These are phyloP conservation scores for Cutaneotrichosporon sp. DNA, from an alignment of 1,284 basidiomycete genomes.

Conservation along the genomic window DNA sequence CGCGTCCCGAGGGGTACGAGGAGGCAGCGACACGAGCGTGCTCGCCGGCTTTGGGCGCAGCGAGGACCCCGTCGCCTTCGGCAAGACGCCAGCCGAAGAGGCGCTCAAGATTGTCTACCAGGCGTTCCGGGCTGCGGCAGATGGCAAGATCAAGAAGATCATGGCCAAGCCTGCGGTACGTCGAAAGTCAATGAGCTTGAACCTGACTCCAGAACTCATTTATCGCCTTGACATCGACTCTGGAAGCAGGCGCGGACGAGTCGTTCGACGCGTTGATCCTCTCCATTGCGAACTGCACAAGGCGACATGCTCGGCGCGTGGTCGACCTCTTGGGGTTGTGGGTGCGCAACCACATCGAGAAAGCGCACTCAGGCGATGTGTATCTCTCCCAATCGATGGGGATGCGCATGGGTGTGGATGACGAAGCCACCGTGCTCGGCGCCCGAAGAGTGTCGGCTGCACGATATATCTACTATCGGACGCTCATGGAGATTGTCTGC, in stretches of 20 bases:
- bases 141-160: constrained; percentile 72
- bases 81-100: constrained; percentile 73
- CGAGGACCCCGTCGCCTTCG: constrained; percentile 34
- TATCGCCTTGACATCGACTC: constrained; percentile 63
- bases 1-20: constrained; percentile 37
- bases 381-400: constrained; percentile 44
- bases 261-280: constrained; percentile 77
- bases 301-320: constrained; percentile 79
- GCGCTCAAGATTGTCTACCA: constrained; percentile 83
- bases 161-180: constrained; percentile 66
- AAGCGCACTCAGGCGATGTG: constrained; percentile 58
- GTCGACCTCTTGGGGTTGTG: constrained; percentile 85
- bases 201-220: constrained; percentile 63
- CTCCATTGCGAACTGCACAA: constrained; percentile 82
- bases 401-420: constrained; percentile 50
- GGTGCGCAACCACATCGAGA: constrained; percentile 74
- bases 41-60: constrained; percentile 32
- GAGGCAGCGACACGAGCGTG: constrained; percentile 46
- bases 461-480: constrained; percentile 84
- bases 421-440: constrained; percentile 64
- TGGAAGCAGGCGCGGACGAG: constrained; percentile 71
- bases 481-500: constrained; percentile 74
- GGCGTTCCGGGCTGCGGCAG: constrained; percentile 74
- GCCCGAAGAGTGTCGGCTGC: constrained; percentile 76
- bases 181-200: too few species aligned